phyloP scores from a whole-genome alignment of 1,139 yeast genomes.

The Debaryomyces psychrophilus region DNA sequence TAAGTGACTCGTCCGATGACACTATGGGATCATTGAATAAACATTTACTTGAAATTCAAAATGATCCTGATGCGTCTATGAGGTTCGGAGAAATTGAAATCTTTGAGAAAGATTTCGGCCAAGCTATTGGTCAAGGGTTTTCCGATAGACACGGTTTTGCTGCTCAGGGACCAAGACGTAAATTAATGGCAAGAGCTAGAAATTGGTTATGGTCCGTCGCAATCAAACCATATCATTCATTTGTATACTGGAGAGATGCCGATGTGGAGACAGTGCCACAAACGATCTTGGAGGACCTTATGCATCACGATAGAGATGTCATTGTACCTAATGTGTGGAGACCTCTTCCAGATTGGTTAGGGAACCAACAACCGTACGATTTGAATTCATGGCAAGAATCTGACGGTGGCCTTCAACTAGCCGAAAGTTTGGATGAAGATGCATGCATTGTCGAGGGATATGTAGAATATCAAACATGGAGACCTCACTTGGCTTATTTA shows the following conservation, averaged over 20 bases:
- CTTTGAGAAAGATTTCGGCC: conserved; percentile 57
- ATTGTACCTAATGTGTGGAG: conserved; percentile 90
- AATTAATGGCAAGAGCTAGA: conserved; percentile 57
- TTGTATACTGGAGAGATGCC: conserved; percentile 60
- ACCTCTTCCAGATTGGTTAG: conserved; percentile 88
- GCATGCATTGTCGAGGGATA: conserved; percentile 92
- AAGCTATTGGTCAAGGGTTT: conserved; percentile 54
- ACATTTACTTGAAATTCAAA: conserved; percentile 48
- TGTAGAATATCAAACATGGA: conserved; percentile 90
- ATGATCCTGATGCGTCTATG: conserved; percentile 40
- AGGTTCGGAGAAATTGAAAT: conserved; percentile 61
- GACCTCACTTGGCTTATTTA: conserved; percentile 86
- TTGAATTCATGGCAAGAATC: conserved; percentile 90
- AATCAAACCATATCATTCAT: conserved; percentile 54
- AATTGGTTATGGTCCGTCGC: conserved; percentile 58
- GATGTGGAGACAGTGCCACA: conserved; percentile 57
- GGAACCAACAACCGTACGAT: conserved; percentile 88
- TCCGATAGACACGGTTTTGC: conserved; percentile 57
- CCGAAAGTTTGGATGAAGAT: conserved; percentile 77
- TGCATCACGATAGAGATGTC: conserved; percentile 57
- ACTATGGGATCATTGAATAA: conserved; percentile 53
- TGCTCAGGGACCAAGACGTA: conserved; percentile 57
- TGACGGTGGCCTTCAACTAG: conserved; percentile 80
- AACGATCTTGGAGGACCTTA: conserved; percentile 53
- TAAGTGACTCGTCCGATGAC: conserved; percentile 60